phyloP scores from a whole-genome alignment of 352 stramenopile species.

The Phytopythium vexans region DNA sequence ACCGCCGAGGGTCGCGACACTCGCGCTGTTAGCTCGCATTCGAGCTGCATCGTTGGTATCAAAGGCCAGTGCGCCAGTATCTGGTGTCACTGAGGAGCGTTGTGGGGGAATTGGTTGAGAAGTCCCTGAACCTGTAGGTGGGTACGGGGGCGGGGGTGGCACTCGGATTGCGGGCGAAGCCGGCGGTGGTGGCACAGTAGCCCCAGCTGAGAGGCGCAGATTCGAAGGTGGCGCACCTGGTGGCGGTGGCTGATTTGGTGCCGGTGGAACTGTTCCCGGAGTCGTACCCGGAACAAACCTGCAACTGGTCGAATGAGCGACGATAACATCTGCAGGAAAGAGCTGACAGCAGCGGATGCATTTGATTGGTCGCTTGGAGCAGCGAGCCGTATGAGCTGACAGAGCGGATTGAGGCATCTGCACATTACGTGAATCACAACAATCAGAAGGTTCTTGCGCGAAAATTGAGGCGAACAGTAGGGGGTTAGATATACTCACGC shows the following conservation, averaged over 20 bases:
- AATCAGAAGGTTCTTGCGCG: neutral
- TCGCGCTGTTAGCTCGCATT: neutral
- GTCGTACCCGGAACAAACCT: slow-evolving; percentile 33
- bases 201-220: neutral
- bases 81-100: neutral
- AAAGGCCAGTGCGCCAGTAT: neutral
- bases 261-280: neutral
- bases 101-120: no score
- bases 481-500: slow-evolving; percentile 17
- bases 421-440: neutral
- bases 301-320: slow-evolving; percentile 69
- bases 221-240: slow-evolving; percentile 1
- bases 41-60: neutral
- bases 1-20: neutral
- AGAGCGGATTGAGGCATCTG: slow-evolving; percentile 57
- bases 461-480: neutral
- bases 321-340: slow-evolving; percentile 70
- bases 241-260: neutral
- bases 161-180: slow-evolving; percentile 15
- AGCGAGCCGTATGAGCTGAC: slow-evolving; percentile 46
- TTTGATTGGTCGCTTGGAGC: slow-evolving; percentile 76
- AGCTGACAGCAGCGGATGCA: slow-evolving; percentile 79
- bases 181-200: neutral
- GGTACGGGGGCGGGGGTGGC: slow-evolving; percentile 44
- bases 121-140: slow-evolving; percentile 14